Base-by-base conservation (phyloP, 2,329 filamentous ascomycete genomes). In the Colletotrichum aenigma region DNA sequence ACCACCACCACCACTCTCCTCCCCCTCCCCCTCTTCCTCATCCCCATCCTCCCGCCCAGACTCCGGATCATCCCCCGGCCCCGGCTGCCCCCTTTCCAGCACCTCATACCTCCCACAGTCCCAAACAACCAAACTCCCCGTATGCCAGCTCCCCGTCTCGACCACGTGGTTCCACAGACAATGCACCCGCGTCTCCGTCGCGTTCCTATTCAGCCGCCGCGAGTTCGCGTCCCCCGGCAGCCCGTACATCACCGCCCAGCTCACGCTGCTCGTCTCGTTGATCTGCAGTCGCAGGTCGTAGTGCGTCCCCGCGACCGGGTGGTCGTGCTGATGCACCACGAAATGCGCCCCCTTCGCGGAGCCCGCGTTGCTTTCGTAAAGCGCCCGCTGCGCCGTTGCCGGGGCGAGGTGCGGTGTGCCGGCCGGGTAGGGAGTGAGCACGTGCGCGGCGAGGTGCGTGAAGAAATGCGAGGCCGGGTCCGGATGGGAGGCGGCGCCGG, bases 251-350 rank as follows among this genome's bases (percentile, higher is more conserved):
- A 93, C 87, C 1, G 91, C 90, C 88, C 87, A 95, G 75, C 91
- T 93, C 13, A 91, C 88, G 30, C 92, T 93, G 80, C 93, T 94
- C 1, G 89, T 89, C 73, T 88, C 87, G 34, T 93, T 94, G 81
- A 94, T 93, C 81, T 95, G 93, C 21, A 95, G 85, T 4, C 93
- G 88, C 24, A 95, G 86, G 82, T 95, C 93, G 85, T 95, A 94
- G 81, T 93, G 91, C 2, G 88, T 88, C 28, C 93, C 93, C 12
- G 93, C 92, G 58, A 94, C 82, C 2, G 93, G 93, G 80, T 95
- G 93, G 80, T 94, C 93, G 81, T 95, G 93, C 80, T 95, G 93
- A 81, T 95, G 93, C 48, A 95, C 88, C 67, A 95, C 90, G 80
- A 94, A 95, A 81, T 93, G 91, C 10, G 87, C 84, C 21, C 87